Evolutionary conservation across 805 yeast genomes (phyloP), one percentile per base, ranked within the genome.

Genomic region (Groenewaldozyma salmanticensis): DNA sequence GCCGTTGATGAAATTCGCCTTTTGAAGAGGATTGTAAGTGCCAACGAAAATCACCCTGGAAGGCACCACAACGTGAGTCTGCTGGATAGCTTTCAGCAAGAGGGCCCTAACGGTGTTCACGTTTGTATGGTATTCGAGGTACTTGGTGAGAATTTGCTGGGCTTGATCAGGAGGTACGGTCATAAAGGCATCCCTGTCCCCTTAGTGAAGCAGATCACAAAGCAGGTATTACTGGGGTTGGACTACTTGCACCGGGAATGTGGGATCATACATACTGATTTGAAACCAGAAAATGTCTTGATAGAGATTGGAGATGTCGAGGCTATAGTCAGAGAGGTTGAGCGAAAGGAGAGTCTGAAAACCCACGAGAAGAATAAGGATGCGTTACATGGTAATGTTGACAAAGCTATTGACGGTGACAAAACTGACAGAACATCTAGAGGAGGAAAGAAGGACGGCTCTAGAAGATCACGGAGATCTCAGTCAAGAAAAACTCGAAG

Each of bases 51-150:
- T 32, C 94, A 85, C 53, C 82, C 83, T 4, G 96, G 96, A 2
- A 84, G 85, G 50, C 72, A 72, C 31, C 85, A 82, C 60, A 81
- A 90, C 19, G 82, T 92, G 36, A 79, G 77, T 39, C 66, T 92
- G 32, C 62, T 86, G 43, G 97, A 92, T 60, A 76, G 82, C 44
- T 92, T 92, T 58, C 75, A 77, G 42, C 95, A 90, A 56, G 63
- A 67, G 33, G 98, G 98, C 1, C 87, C 85, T 4, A 86, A 92
- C 60, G 99, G 99, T 1, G 70, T 74, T 2, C 99, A 92, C 62
- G 80, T 87, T 7, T 90, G 92, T 44, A 92, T 92, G 97, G 96
- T 90, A 1, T 92, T 92, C 60, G 98, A 92, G 63, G 95, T 92
- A 0, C 67, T 92, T 47, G 99, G 99, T 17, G 99, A 92, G 60